Percentiles rank a stretch among this genome's conserved stretches.
Conservation (phyloP, 179 eudicot genomes). For the Drosera spatulata region DNA sequence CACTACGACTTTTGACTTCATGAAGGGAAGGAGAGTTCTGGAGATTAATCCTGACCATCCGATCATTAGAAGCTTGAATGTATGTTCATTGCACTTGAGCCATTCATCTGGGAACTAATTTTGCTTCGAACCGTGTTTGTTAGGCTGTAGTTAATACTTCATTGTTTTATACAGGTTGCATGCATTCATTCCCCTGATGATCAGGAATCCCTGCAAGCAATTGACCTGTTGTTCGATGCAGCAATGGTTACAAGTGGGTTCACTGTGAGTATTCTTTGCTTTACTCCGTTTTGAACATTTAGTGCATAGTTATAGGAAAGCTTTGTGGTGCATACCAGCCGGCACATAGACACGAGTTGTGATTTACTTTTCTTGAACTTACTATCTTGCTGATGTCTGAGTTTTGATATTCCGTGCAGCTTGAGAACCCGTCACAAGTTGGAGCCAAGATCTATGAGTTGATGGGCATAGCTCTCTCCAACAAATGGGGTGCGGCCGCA, state of each 20-base stretch:
- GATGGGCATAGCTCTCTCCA: conserved; percentile 70
- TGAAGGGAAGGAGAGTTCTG: too few species aligned
- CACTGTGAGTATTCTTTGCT: conserved; percentile 48
- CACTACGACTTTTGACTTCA: too few species aligned
- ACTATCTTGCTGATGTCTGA: too few species aligned
- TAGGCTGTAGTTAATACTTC: too few species aligned
- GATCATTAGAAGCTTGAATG: too few species aligned
- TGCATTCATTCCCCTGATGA: conserved; percentile 47
- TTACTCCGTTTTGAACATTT: not conserved
- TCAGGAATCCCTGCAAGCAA: conserved; percentile 77
- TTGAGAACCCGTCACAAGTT: conserved; percentile 79
- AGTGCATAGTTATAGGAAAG: not conserved
- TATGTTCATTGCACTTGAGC: too few species aligned
- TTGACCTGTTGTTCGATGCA: conserved; percentile 81
- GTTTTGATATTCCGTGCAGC: conserved; percentile 34
- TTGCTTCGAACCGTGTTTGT: too few species aligned
- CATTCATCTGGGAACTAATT: too few species aligned
- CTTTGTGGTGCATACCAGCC: not conserved
- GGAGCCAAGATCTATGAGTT: conserved; percentile 91
- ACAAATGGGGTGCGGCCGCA: conserved; percentile 39
- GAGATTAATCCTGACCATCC: too few species aligned
- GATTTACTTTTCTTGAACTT: too few species aligned
- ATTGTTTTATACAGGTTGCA: conserved; percentile 47
- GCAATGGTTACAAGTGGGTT: conserved; percentile 86
- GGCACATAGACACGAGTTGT: not conserved